These are phyloP conservation scores for Magnusiomyces magnusii DNA, from an alignment of 1,139 yeast genomes.

Conservation along the genomic window DNA sequence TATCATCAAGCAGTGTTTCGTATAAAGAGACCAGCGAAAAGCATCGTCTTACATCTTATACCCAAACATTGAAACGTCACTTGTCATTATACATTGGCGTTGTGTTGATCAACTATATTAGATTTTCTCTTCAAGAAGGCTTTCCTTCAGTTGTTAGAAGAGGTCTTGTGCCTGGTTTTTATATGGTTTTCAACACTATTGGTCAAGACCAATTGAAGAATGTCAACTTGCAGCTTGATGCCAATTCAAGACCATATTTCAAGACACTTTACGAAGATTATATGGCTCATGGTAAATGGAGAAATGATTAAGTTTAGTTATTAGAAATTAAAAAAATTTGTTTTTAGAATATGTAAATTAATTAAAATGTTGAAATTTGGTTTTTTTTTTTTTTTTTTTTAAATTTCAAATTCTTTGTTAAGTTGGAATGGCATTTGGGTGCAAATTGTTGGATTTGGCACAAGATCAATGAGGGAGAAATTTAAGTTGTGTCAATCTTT, in stretches of 20 bases:
- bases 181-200: constrained; percentile 57
- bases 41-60: constrained; percentile 35
- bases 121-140: constrained; percentile 47
- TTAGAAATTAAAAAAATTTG: background rate
- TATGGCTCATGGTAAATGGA: constrained; percentile 79
- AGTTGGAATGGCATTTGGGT: no score
- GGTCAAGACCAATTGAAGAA: constrained; percentile 59
- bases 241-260: constrained; percentile 61
- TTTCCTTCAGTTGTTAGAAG: constrained; percentile 44
- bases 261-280: constrained; percentile 64
- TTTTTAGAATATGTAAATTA: background rate
- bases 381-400: no score
- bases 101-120: constrained; percentile 43
- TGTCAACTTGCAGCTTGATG: constrained; percentile 64
- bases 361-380: background rate
- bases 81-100: constrained; percentile 59
- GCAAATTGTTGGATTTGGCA: no score
- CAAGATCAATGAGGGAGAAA: no score
- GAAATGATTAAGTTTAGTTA: constrained; percentile 37
- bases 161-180: constrained; percentile 51
- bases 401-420: no score
- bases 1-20: constrained; percentile 1
- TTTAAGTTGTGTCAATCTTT: no score
- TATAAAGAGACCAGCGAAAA: constrained; percentile 3
- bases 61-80: constrained; percentile 48